Base-by-base conservation (phyloP, 78 protist genomes). In the Blattamonas nauphoetae region DNA sequence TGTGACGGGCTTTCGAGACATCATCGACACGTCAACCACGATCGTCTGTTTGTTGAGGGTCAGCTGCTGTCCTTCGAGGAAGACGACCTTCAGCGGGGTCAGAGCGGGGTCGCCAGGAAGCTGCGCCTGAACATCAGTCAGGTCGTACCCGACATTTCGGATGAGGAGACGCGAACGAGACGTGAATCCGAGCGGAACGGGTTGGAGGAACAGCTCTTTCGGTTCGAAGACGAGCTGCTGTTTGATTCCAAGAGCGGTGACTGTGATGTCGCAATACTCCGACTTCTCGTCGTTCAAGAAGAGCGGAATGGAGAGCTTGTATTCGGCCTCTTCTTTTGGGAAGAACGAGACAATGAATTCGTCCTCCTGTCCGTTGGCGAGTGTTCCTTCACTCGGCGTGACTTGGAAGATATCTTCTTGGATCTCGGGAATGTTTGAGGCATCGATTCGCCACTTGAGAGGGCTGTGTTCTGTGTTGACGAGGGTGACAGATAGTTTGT, bases 111-210 rank as follows among this genome's bases (percentile, higher is more conserved):
- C 95, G 2, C 78, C 41, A 0, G 92, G 92, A n/a, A 91, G 80
- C 87, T 34, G 0, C 86, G 78, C 77, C 44, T 36, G 0, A n/a
- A 93, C 2, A 42, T 91, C 90, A 1, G 88, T 63, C 42, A 71
- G 43, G 36, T 93, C 93, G 89, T 93, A 91, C n/a, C 95, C 95
- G 44, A 89, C 84, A 64, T 88, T 90, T 45, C 64, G 36, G 79
- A 93, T 42, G 88, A 0, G 0, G 81, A 93, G 84, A 6, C 89
- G 36, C 32, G 81, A 84, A 6, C 0, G 0, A 1, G 92, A 2
- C 45, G 45, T 0, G 42, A 83, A 1, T 29, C 91, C 93, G 71
- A 90, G 78, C 0, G 95, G 94, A 2, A 88, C 92, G 11, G 43
- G 21, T 1, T 93, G 93, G 41, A 93, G 91, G 29, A 89, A 21